Evolutionary conservation across 1,284 basidiomycete species (phyloP).

Genomic region (Rhodotorula sp.): DNA sequence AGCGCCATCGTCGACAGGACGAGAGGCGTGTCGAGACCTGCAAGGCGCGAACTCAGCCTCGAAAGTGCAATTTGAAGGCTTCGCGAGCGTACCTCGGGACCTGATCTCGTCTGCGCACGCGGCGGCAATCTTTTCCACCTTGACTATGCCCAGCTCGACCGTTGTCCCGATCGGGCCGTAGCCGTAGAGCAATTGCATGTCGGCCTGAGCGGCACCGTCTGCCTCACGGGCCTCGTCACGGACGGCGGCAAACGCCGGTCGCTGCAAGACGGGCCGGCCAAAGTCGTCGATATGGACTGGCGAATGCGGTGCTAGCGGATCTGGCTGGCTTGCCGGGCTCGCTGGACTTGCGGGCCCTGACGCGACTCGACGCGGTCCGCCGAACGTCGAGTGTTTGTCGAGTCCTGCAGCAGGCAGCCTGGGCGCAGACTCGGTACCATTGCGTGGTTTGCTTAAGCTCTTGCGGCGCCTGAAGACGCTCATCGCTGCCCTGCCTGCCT

Average conservation of each 20-base stretch:
- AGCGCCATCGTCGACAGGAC: constrained; percentile 83
- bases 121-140: constrained; percentile 26
- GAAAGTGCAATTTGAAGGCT: not conserved
- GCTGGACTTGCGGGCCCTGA: not conserved
- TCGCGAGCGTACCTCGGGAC: constrained; percentile 19
- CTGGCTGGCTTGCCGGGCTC: not conserved
- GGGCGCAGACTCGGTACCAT: not conserved
- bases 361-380: not conserved
- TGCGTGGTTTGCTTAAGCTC: not conserved
- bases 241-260: constrained; percentile 18
- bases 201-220: constrained; percentile 7
- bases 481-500: not conserved
- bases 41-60: no score
- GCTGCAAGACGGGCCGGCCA: constrained; percentile 23
- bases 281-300: constrained; percentile 36
- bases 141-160: constrained; percentile 25
- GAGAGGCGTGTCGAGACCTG: constrained; percentile 78
- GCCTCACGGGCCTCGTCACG: not conserved
- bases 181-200: constrained; percentile 34
- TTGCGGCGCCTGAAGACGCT: constrained; percentile 20
- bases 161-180: constrained; percentile 33
- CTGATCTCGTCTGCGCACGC: constrained; percentile 26
- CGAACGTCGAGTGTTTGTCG: not conserved
- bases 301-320: not conserved
- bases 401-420: not conserved